These are phyloP conservation scores for Hanseniaspora thailandica DNA, from an alignment of 805 yeast genomes.

Conservation along the genomic window DNA sequence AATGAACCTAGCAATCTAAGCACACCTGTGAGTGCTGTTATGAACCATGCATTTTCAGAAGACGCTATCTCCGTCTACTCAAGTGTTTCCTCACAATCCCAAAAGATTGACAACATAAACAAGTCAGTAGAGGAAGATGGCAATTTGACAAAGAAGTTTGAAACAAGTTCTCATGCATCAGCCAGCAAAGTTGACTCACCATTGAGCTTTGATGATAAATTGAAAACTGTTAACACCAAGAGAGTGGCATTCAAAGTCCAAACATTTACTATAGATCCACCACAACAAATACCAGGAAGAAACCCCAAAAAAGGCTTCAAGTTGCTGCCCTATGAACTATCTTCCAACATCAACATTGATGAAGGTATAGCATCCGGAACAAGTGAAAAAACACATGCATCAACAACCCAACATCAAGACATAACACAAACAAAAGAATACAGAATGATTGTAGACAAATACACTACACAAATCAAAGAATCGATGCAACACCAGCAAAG, in stretches of 20 bases:
- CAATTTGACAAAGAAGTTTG: neutral
- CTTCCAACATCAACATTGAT: slow-evolving; percentile 52
- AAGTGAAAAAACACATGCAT: slow-evolving; percentile 23
- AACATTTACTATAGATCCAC: slow-evolving; percentile 67
- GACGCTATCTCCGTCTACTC: neutral
- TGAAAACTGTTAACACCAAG: slow-evolving; percentile 24
- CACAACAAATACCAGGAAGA: slow-evolving; percentile 86
- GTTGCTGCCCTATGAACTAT: slow-evolving; percentile 51
- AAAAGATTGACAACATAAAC: neutral
- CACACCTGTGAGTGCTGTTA: neutral
- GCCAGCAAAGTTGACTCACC: neutral
- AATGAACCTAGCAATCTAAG: neutral
- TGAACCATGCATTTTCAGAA: neutral
- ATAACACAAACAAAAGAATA: slow-evolving; percentile 35
- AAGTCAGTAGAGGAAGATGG: neutral
- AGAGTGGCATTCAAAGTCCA: slow-evolving; percentile 72
- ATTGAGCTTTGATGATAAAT: neutral
- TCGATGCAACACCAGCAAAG: slow-evolving; percentile 64
- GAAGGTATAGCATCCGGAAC: slow-evolving; percentile 50
- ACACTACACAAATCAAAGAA: slow-evolving; percentile 42
- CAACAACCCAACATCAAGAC: slow-evolving; percentile 25
- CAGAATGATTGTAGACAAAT: slow-evolving; percentile 47
- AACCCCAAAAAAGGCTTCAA: slow-evolving; percentile 73
- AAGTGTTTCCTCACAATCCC: neutral
- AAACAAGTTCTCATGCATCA: neutral